Conservation (phyloP, 2,329 filamentous ascomycete genomes). For the Cryoendolithus antarcticus region DNA sequence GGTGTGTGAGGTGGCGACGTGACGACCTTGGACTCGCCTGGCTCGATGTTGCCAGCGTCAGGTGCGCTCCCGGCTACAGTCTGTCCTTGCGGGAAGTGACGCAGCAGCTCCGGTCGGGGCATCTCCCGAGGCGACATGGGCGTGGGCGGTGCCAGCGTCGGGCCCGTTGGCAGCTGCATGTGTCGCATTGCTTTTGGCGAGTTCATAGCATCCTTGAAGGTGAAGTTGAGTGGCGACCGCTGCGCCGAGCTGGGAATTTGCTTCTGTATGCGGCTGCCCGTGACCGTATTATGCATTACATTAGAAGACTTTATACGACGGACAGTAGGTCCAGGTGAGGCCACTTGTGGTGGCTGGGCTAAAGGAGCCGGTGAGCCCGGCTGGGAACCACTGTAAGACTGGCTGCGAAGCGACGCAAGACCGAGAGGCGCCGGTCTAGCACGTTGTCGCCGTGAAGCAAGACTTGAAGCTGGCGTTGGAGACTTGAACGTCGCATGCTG, state of each 20-base stretch:
- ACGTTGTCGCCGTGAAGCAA: conserved; percentile 27
- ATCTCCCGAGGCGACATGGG: conserved; percentile 34
- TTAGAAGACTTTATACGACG: conserved; percentile 38
- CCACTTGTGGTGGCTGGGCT: conserved; percentile 39
- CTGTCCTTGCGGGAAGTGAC: conserved; percentile 30
- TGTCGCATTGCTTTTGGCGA: conserved; percentile 33
- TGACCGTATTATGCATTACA: conserved; percentile 29
- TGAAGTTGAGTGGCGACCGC: conserved; percentile 34
- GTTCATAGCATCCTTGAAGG: conserved; percentile 36
- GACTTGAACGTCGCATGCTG: conserved; percentile 21
- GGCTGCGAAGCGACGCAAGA: conserved; percentile 30
- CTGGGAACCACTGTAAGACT: conserved; percentile 26
- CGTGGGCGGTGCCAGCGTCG: conserved; percentile 35
- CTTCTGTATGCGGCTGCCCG: conserved; percentile 35
- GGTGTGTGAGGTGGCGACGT: conserved; percentile 37
- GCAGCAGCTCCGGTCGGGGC: conserved; percentile 12
- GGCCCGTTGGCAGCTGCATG: conserved; percentile 17
- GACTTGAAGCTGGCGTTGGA: conserved; percentile 26
- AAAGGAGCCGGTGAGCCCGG: conserved; percentile 24
- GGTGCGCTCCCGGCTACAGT: conserved; percentile 20
- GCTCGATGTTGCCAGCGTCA: conserved; percentile 11
- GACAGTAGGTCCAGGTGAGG: conserved; percentile 51
- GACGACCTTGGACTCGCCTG: conserved; percentile 13
- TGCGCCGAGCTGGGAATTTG: conserved; percentile 32
- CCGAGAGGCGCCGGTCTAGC: conserved; percentile 31